Evolutionary conservation across 108 stramenopile genomes (phyloP).

Genomic region (Cylindrotheca closterium): DNA sequence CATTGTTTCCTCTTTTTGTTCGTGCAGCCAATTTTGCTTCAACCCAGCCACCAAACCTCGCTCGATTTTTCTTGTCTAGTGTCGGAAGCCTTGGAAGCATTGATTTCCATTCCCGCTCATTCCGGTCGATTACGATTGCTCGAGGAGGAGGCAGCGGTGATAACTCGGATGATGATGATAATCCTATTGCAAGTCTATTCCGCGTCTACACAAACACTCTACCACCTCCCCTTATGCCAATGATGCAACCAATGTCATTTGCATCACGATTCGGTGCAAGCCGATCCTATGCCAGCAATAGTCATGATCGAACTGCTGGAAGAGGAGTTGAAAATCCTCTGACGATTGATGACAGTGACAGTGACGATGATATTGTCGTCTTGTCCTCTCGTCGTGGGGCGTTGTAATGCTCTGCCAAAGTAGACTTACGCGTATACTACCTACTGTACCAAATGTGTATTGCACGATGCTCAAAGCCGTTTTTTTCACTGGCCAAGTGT

Average conservation of each 20-base stretch:
- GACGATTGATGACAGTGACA: slow-evolving; percentile 37
- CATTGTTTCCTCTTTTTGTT: background rate
- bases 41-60: background rate
- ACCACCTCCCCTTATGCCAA: background rate
- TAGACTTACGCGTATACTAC: too few species aligned
- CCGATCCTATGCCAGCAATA: slow-evolving; percentile 44
- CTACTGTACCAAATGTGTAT: too few species aligned
- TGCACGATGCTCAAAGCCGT: too few species aligned
- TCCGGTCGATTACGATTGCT: background rate
- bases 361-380: slow-evolving; percentile 18
- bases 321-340: slow-evolving; percentile 40
- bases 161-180: slow-evolving; percentile 16
- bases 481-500: too few species aligned
- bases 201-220: slow-evolving; percentile 7
- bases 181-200: slow-evolving; percentile 13
- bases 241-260: slow-evolving; percentile 17
- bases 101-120: background rate
- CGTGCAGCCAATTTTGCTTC: slow-evolving; percentile 6
- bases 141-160: slow-evolving; percentile 4
- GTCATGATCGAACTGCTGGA: slow-evolving; percentile 39
- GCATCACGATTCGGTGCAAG: slow-evolving; percentile 1
- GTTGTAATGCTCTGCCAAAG: too few species aligned
- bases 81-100: background rate
- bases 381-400: background rate
- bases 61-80: slow-evolving; percentile 2